Percentiles rank a stretch among this genome's conserved stretches.
These are phyloP conservation scores for Penstemon eatonii DNA, from an alignment of 257 asterid genomes.

Conservation along the genomic window DNA sequence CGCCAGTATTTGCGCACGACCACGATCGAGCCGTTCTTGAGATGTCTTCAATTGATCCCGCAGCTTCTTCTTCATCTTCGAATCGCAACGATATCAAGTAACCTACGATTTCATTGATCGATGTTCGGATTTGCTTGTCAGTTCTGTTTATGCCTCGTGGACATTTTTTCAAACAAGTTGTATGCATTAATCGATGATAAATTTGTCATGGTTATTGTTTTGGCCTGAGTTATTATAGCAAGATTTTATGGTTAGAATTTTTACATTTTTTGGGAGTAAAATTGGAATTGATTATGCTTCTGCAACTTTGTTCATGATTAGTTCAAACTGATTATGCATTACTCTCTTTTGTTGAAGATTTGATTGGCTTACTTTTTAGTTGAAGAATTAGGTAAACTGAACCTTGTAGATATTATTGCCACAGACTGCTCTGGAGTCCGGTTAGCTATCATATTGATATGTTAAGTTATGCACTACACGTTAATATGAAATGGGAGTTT, in stretches of 20 bases:
- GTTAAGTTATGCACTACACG: not conserved
- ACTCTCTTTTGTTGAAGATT: not conserved
- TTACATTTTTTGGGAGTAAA: not conserved
- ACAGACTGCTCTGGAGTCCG: not conserved
- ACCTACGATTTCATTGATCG: constrained; percentile 8
- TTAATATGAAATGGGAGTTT: not conserved
- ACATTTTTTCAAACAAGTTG: constrained; percentile 3
- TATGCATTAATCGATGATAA: not conserved
- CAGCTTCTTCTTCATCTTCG: constrained; percentile 47
- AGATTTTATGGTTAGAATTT: not conserved
- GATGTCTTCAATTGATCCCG: constrained; percentile 65
- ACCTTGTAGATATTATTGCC: not conserved
- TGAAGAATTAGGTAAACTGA: not conserved
- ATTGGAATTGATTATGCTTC: not conserved
- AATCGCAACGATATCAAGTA: constrained; percentile 47
- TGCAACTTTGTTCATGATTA: not conserved
- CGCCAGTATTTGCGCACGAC: constrained; percentile 71
- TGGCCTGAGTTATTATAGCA: constrained; percentile 13
- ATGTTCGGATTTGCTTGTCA: constrained; percentile 26
- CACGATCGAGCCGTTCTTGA: constrained; percentile 65
- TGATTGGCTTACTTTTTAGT: not conserved
- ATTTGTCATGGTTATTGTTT: constrained; percentile 6
- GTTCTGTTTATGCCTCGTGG: constrained; percentile 2
- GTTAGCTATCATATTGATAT: not conserved
- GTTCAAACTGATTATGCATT: not conserved